A percentile compares a stretch with the other conserved stretches of the same genome.
Conservation (phyloP, 2,329 filamentous ascomycete species). For the Fonsecaea nubica region DNA sequence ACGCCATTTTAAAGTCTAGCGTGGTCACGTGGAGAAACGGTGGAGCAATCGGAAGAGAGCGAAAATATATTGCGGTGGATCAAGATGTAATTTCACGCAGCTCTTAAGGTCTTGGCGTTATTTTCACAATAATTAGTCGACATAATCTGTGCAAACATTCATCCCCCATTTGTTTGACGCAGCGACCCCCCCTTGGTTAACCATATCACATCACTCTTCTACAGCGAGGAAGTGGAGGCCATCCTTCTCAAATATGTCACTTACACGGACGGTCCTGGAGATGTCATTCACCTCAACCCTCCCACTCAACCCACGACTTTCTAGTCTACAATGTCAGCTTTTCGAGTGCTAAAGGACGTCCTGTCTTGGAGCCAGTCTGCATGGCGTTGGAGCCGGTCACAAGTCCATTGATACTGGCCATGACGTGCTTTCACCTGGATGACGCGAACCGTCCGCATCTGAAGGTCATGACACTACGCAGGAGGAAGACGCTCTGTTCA, state of each 20-base stretch:
- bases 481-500: background rate
- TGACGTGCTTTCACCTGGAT: background rate
- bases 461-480: background rate
- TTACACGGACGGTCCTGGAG: background rate
- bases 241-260: background rate
- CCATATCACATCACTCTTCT: background rate
- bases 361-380: background rate
- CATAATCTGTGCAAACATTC: background rate
- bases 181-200: background rate
- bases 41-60: background rate
- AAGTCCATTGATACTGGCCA: background rate
- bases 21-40: slow-evolving; percentile 12
- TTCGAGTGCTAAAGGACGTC: background rate
- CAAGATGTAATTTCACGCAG: background rate
- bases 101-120: background rate
- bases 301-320: background rate
- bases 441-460: background rate
- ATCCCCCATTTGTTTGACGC: background rate
- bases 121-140: no score
- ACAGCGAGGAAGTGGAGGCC: background rate
- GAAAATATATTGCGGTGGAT: background rate
- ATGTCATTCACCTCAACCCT: background rate
- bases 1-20: slow-evolving; percentile 7
- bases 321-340: background rate
- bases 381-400: background rate